Evolutionary conservation across 129 eudicot species (phyloP).

Genomic region (Centella asiatica): DNA sequence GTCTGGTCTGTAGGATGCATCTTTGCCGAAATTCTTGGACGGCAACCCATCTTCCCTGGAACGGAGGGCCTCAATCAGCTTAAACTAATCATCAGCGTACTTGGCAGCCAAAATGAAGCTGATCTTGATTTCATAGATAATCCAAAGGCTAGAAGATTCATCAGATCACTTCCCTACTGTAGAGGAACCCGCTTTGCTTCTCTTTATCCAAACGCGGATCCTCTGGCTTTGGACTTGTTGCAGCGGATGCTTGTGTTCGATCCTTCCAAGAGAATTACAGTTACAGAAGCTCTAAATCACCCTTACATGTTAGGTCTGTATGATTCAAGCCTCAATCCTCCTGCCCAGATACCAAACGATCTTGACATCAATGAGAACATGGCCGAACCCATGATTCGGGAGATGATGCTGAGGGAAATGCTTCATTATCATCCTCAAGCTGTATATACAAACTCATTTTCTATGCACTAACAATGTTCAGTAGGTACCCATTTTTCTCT

Average conservation of each 20-base stretch:
- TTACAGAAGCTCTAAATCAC: slow-evolving; percentile 59
- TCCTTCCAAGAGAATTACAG: slow-evolving; percentile 74
- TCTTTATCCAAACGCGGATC: slow-evolving; percentile 62
- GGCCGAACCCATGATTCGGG: slow-evolving; percentile 66
- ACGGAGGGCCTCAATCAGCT: slow-evolving; percentile 64
- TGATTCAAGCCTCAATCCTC: slow-evolving; percentile 57
- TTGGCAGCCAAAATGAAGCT: slow-evolving; percentile 58
- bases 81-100: slow-evolving; percentile 50
- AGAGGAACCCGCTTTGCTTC: slow-evolving; percentile 41
- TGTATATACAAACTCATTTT: slow-evolving; percentile 21
- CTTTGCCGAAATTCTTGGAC: slow-evolving; percentile 75
- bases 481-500: background rate
- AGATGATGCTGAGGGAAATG: slow-evolving; percentile 80
- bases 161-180: slow-evolving; percentile 37
- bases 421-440: slow-evolving; percentile 74
- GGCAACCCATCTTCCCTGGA: slow-evolving; percentile 72
- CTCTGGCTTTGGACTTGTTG: slow-evolving; percentile 61
- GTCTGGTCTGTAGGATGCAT: slow-evolving; percentile 90
- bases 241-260: slow-evolving; percentile 64
- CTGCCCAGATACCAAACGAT: slow-evolving; percentile 50
- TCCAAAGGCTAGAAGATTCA: slow-evolving; percentile 47
- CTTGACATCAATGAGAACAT: slow-evolving; percentile 75
- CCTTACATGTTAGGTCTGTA: slow-evolving; percentile 73
- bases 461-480: background rate
- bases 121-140: slow-evolving; percentile 58